Percentiles rank a stretch among this genome's conserved stretches.
Evolutionary conservation across 208 protist genomes (phyloP).

Genomic region (Polymyxa betae): DNA sequence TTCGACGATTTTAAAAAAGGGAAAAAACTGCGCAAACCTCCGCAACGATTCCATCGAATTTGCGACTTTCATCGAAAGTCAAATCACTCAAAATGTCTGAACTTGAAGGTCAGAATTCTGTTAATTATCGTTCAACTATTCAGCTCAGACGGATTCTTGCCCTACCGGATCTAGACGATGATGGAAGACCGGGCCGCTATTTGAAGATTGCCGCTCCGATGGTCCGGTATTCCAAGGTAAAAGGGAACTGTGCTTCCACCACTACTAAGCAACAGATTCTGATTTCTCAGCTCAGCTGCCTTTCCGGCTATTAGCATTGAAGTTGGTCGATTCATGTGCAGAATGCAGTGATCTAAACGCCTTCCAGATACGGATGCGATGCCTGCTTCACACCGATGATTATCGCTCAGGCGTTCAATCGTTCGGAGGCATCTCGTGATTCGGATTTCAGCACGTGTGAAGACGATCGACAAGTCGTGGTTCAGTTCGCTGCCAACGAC

Average conservation of each 20-base stretch:
- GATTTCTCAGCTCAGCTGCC: neutral
- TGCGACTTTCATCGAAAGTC: too few species aligned
- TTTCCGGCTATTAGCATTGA: neutral
- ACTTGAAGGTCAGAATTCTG: too few species aligned
- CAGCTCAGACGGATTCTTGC: too few species aligned
- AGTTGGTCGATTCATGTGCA: neutral
- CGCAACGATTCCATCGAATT: too few species aligned
- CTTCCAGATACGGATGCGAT: neutral
- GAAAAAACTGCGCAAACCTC: too few species aligned
- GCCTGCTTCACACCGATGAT: constrained; percentile 13
- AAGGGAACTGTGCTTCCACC: neutral
- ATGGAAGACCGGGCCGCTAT: neutral
- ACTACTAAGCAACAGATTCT: neutral
- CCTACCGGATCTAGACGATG: neutral
- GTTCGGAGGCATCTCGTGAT: constrained; percentile 21
- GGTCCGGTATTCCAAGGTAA: neutral
- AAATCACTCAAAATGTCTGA: too few species aligned
- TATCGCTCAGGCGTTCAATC: constrained; percentile 24
- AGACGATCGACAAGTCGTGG: neutral
- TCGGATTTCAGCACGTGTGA: constrained; percentile 41
- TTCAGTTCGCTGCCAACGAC: constrained; percentile 31
- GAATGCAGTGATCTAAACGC: neutral
- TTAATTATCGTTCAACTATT: too few species aligned
- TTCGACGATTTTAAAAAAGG: too few species aligned
- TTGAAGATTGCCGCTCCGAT: neutral